These are phyloP conservation scores for Colletotrichum navitas DNA, from an alignment of 2,329 filamentous ascomycete species.

Conservation along the genomic window DNA sequence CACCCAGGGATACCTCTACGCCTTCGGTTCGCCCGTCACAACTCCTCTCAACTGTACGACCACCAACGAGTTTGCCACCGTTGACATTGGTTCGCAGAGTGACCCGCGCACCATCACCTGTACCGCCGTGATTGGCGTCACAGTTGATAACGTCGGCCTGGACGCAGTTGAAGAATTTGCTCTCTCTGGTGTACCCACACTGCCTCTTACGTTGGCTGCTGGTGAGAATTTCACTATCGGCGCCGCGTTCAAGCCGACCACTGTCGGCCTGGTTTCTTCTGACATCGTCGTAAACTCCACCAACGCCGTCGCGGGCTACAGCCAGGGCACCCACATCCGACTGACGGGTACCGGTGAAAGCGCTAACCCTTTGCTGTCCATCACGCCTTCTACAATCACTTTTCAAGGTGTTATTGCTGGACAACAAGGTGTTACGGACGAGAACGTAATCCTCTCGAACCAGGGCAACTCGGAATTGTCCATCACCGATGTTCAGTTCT, in stretches of 20 bases:
- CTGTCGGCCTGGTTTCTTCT: conserved; percentile 62
- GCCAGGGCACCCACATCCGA: conserved; percentile 59
- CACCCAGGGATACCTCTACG: conserved; percentile 64
- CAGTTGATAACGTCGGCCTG: conserved; percentile 55
- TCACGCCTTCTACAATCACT: conserved; percentile 62
- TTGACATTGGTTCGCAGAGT: conserved; percentile 43
- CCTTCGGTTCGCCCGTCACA: conserved; percentile 68
- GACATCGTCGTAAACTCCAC: conserved; percentile 63
- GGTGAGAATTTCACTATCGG: conserved; percentile 59
- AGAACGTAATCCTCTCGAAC: conserved; percentile 63
- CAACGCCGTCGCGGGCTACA: conserved; percentile 60
- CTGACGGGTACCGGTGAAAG: conserved; percentile 65
- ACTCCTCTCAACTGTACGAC: conserved; percentile 66
- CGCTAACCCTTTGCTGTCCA: conserved; percentile 56
- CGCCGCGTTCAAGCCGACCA: conserved; percentile 59
- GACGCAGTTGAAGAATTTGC: conserved; percentile 52
- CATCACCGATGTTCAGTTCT: conserved; percentile 60
- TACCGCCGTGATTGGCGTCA: conserved; percentile 59
- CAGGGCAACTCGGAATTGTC: conserved; percentile 60
- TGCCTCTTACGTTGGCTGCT: conserved; percentile 49
- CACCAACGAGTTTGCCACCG: conserved; percentile 60
- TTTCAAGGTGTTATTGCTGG: conserved; percentile 65
- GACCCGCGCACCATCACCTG: conserved; percentile 58
- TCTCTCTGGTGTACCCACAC: conserved; percentile 51
- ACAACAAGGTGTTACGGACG: conserved; percentile 52